A percentile compares a stretch with the other conserved stretches of the same genome.
Evolutionary conservation across 805 yeast genomes (phyloP).

Genomic region (Candida takata): DNA sequence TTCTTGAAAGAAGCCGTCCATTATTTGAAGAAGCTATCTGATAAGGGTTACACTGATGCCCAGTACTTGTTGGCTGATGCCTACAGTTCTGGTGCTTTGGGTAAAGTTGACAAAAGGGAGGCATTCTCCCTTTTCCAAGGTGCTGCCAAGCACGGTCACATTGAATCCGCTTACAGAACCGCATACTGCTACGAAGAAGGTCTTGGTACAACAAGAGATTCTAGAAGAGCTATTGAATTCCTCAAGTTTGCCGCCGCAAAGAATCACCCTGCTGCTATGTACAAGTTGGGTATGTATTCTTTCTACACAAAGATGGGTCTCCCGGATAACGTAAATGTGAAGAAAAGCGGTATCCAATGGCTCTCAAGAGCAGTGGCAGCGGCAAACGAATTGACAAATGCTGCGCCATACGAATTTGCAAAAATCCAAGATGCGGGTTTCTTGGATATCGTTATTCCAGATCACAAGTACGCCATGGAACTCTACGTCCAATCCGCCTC

Average conservation of each 20-base stretch:
- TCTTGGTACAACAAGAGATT: constrained; percentile 83
- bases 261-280: constrained; percentile 96
- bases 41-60: constrained; percentile 80
- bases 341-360: constrained; percentile 91
- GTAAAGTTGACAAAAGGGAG: constrained; percentile 69
- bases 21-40: constrained; percentile 64
- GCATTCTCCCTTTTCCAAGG: constrained; percentile 72
- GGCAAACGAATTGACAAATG: constrained; percentile 78
- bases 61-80: constrained; percentile 92
- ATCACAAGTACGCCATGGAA: constrained; percentile 76
- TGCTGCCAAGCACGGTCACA: constrained; percentile 91
- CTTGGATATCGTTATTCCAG: constrained; percentile 79
- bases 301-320: constrained; percentile 84
- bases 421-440: constrained; percentile 80
- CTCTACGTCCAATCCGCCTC: constrained; percentile 85
- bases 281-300: constrained; percentile 80
- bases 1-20: constrained; percentile 71
- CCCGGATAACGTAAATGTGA: constrained; percentile 55
- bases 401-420: constrained; percentile 93
- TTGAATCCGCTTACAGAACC: constrained; percentile 86
- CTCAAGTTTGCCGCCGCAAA: constrained; percentile 81
- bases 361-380: constrained; percentile 75
- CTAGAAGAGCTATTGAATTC: constrained; percentile 77
- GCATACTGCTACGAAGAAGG: constrained; percentile 93
- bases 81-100: constrained; percentile 75